Evolutionary conservation across 208 protist genomes (phyloP), one percentile per base, ranked within the genome.

Genomic region (Leishmania tarentolae): DNA sequence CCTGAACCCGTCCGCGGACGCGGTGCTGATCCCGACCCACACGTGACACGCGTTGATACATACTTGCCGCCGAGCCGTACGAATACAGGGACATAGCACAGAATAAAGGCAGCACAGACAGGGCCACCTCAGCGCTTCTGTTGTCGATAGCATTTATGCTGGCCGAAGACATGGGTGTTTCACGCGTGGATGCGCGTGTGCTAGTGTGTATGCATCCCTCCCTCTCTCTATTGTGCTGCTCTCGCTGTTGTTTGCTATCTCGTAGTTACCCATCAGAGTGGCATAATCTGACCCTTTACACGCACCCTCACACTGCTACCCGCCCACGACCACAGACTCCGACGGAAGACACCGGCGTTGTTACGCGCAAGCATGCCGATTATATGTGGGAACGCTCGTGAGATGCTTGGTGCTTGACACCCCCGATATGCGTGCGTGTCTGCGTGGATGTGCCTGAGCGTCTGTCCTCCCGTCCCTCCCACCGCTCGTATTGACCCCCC

Each of bases 1-100:
- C 73, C 85, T 97, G 4, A 92, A 71, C 75, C 86, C 88, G 3
- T 77, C 78, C 35, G 86, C 83, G 19, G 88, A 92, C 7, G 79
- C 81, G 13, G 84, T 84, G 53, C 84, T 97, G 0, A 85, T 97
- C 19, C 93, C 93, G 3, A 91, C 87, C 37, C 93, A 93, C 87
- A 95, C 93, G 61, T 96, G 86, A 85, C 46, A 15, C 44, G 31
- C 28, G 6, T 44, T 24, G 40, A 5, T 31, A 35, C 46, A 15
- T 19, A n/a, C 70, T n/a, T 35, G n/a, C 7, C 56, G 13, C 3
- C 7, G 56, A 24, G 56, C 8, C 61, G 17, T 19, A n/a, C 61
- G 37, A 70, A 3, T 19, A 40, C 17, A 31, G 31, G 21, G 65
- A 46, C 19, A 28, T 24, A 19, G n/a, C 37, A 46, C 21, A 46